A percentile compares a stretch with the other conserved stretches of the same genome.
Evolutionary conservation across 2,329 filamentous ascomycete genomes (phyloP).

Genomic region (Epichloe scottii): DNA sequence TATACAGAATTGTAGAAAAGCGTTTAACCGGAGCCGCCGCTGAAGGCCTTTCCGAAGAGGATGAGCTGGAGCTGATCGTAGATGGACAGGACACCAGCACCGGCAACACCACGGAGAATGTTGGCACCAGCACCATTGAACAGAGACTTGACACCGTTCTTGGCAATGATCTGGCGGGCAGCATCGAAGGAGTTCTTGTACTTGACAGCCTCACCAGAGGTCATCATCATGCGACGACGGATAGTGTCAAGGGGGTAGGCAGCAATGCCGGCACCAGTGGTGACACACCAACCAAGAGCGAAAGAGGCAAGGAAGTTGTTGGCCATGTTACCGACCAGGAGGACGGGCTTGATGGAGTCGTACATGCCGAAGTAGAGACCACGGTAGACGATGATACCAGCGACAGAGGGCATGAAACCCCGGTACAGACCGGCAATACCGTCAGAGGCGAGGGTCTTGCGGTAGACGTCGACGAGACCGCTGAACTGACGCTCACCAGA

Average conservation of each 20-base stretch:
- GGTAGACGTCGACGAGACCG: conserved; percentile 98
- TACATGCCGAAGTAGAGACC: conserved; percentile 99
- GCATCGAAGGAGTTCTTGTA: conserved; percentile 96
- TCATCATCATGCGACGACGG: conserved; percentile 99
- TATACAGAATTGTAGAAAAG: conserved; percentile 28
- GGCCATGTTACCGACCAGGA: conserved; percentile 81
- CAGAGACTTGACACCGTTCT: conserved; percentile 96
- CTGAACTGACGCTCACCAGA: conserved; percentile 99
- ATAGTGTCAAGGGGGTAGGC: conserved; percentile 99
- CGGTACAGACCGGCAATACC: conserved; percentile 99
- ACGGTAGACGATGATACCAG: conserved; percentile 99
- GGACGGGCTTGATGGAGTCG: conserved; percentile 99
- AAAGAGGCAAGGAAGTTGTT: conserved; percentile 99
- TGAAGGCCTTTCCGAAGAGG: conserved; percentile 99
- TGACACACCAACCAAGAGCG: conserved; percentile 96
- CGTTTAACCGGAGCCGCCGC: conserved; percentile 44
- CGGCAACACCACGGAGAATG: conserved; percentile 99
- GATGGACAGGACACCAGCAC: conserved; percentile 99
- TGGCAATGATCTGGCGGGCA: conserved; percentile 89
- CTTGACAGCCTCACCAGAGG: conserved; percentile 94
- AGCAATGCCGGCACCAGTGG: conserved; percentile 99
- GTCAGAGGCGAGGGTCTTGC: conserved; percentile 97
- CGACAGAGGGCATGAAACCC: conserved; percentile 99
- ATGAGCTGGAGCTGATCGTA: conserved; percentile 99
- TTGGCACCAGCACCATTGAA: conserved; percentile 99